Evolutionary conservation across 805 yeast genomes (phyloP).

Genomic region (Pichia kluyveri): DNA sequence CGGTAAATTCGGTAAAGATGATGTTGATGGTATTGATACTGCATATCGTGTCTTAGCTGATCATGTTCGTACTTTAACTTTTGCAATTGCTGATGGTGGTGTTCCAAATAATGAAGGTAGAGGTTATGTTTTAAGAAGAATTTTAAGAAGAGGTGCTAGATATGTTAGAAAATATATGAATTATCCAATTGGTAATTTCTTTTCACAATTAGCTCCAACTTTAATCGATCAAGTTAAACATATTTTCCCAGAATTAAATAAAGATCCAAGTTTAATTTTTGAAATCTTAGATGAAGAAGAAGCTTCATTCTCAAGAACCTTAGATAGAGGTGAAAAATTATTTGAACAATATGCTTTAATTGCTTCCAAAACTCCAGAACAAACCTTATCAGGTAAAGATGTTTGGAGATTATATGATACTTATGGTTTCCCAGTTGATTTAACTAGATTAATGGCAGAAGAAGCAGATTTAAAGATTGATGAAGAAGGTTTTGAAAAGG

Average conservation of each 20-base stretch:
- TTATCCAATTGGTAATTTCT: conserved; percentile 91
- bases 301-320: conserved; percentile 85
- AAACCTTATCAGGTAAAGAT: conserved; percentile 80
- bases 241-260: conserved; percentile 84
- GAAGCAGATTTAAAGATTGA: conserved; percentile 92
- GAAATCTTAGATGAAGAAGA: conserved; percentile 96
- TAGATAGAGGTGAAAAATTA: conserved; percentile 95
- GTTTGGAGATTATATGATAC: conserved; percentile 99
- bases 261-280: conserved; percentile 62
- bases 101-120: conserved; percentile 99
- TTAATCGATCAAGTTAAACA: conserved; percentile 80
- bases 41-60: conserved; percentile 98
- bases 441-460: conserved; percentile 97
- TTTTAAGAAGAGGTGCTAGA: conserved; percentile 95
- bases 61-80: conserved; percentile 93
- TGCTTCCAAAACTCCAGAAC: conserved; percentile 67
- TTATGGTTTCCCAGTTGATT: conserved; percentile 97
- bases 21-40: conserved; percentile 89
- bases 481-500: conserved; percentile 85
- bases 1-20: conserved; percentile 92
- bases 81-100: conserved; percentile 97
- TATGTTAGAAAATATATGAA: conserved; percentile 93
- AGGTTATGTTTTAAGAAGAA: conserved; percentile 96
- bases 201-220: conserved; percentile 87
- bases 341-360: conserved; percentile 87